Evolutionary conservation across 1,284 basidiomycete genomes (phyloP), one percentile per base, ranked within the genome.

Genomic region (Fistulinella cinereoalba): DNA sequence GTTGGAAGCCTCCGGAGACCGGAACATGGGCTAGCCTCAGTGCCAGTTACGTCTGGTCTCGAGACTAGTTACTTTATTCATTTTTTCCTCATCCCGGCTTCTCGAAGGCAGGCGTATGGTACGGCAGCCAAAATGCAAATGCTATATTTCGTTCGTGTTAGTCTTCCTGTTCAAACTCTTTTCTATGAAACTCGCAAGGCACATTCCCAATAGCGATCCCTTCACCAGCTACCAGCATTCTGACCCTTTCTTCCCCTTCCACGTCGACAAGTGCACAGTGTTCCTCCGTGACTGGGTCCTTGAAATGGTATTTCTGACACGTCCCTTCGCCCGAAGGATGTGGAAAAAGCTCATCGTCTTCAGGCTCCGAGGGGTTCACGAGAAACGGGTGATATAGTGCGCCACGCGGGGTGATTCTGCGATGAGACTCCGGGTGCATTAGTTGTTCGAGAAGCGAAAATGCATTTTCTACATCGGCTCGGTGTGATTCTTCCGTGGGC

Each of bases 321-420:
- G 77, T 70, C 1, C 85, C 86, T 50, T 77, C 70, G 1, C 82
- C 84, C 45, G 76, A 77, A 22, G 76, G 79, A 60, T 85, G 83
- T 13, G 87, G 87, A 47, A 81, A 77, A 54, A 76, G 75, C 43
- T 79, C 79, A 46, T 86, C 83, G 44, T 89, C 86, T 38, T 71
- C 72, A n/a, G 61, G 62, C 37, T 70, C 69, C 22, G 56, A 60
- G 21, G 67, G 62, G 2, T 73, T 72, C 12, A 56, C 59, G 18
- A 96, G 73, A 68, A 95, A 96, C 1, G 78, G 75, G 62, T 96
- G 92, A 51, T 79, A 77, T 42, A 97, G 73, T 6, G 88, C 90
- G 9, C 79, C 71, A 8, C 77, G 75, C 1, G 93, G 88, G 2
- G 89, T 92, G 43, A 85, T 76, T 10, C 93, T 81, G 41, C 77